Percentiles rank a stretch among this genome's conserved stretches.
These are phyloP conservation scores for Candida railenensis DNA, from an alignment of 805 yeast genomes.

Conservation along the genomic window DNA sequence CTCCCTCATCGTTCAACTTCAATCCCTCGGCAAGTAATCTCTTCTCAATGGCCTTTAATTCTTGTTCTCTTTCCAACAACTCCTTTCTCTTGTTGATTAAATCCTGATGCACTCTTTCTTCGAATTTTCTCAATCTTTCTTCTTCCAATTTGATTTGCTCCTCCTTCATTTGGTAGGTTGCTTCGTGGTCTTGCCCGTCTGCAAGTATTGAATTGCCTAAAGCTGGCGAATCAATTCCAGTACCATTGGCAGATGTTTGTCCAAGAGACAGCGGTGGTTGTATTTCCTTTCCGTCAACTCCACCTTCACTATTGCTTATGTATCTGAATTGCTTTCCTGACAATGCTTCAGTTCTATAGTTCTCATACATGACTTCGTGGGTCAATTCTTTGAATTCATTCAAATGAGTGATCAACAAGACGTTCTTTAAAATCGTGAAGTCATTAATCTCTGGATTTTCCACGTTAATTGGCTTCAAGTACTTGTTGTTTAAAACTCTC, in stretches of 20 bases:
- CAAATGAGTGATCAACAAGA: conserved; percentile 78
- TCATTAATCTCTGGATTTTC: conserved; percentile 78
- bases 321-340: conserved; percentile 58
- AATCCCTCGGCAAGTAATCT: conserved; percentile 60
- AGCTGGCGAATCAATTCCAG: not conserved
- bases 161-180: conserved; percentile 60
- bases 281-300: conserved; percentile 2
- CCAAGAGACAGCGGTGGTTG: not conserved
- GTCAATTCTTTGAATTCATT: conserved; percentile 87
- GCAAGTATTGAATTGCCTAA: not conserved
- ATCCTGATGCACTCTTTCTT: conserved; percentile 87
- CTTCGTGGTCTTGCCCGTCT: conserved; percentile 12
- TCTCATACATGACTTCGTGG: conserved; percentile 82
- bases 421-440: conserved; percentile 75
- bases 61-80: conserved; percentile 79
- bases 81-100: conserved; percentile 78
- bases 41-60: conserved; percentile 77
- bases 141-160: conserved; percentile 89
- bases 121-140: conserved; percentile 81
- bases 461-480: conserved; percentile 58
- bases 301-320: conserved; percentile 14
- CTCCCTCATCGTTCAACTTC: conserved; percentile 37
- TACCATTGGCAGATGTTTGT: conserved; percentile 1
- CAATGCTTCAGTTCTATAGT: conserved; percentile 83
- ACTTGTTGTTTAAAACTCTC: conserved; percentile 45